A percentile compares a stretch with the other conserved stretches of the same genome.
Conservation (phyloP, 2,329 filamentous ascomycete genomes). For the Cladophialophora psammophila region DNA sequence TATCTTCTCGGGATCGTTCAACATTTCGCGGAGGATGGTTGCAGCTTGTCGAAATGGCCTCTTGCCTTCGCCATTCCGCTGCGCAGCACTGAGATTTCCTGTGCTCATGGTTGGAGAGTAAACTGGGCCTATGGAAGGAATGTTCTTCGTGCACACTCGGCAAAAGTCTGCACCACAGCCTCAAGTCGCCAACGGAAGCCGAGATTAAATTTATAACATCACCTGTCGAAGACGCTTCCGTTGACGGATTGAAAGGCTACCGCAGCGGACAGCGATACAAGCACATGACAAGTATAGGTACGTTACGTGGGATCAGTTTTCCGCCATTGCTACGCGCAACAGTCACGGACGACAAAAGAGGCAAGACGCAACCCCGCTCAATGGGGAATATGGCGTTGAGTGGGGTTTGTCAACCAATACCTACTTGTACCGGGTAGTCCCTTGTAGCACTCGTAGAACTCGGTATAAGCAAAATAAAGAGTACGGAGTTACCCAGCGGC, state of each 20-base stretch:
- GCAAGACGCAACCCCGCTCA: neutral
- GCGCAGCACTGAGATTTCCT: neutral
- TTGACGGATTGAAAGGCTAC: neutral
- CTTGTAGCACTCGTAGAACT: neutral
- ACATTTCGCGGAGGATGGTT: slow-evolving; percentile 14
- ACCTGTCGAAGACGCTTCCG: neutral
- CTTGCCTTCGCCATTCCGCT: neutral
- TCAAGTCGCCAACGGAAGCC: neutral
- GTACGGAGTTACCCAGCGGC: no score
- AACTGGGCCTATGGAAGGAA: neutral
- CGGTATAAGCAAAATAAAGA: neutral
- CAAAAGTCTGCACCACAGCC: neutral
- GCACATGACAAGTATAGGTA: neutral
- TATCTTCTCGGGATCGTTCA: slow-evolving; percentile 13
- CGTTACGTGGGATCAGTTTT: neutral
- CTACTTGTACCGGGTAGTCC: no score
- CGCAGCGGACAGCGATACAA: neutral
- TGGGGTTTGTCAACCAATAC: neutral
- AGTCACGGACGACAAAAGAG: neutral
- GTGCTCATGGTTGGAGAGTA: neutral
- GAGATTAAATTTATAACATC: neutral
- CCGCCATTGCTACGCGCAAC: neutral
- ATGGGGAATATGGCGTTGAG: neutral
- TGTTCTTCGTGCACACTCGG: neutral
- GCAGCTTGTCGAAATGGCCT: slow-evolving; percentile 9